Evolutionary conservation across 306 rosid genomes (phyloP).

Genomic region (Datisca glomerata): DNA sequence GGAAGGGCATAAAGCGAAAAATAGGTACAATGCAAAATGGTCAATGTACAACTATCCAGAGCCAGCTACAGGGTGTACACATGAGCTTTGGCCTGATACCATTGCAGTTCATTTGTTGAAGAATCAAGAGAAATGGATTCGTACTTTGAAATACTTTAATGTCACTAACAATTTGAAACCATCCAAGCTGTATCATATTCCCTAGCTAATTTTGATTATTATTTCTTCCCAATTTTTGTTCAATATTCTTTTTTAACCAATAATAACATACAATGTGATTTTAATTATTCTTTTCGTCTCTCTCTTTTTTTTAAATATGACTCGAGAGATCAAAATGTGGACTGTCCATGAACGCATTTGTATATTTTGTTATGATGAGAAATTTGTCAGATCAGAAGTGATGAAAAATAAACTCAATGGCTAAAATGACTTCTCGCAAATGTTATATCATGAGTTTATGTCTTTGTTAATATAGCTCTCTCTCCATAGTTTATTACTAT

Average conservation of each 20-base stretch:
- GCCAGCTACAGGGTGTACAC: conserved; percentile 63
- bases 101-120: conserved; percentile 91
- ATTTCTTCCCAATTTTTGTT: conserved; percentile 5
- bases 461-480: no score
- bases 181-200: conserved; percentile 69
- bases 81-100: conserved; percentile 70
- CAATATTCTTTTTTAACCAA: neutral
- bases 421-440: no score
- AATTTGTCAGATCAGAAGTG: no score
- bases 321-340: no score
- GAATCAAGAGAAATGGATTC: conserved; percentile 78
- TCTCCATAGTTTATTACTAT: no score
- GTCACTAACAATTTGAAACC: conserved; percentile 45
- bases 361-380: no score
- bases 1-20: conserved; percentile 40
- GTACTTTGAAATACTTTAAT: conserved; percentile 53
- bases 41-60: conserved; percentile 86
- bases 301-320: no score
- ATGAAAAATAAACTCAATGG: no score
- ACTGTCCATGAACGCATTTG: neutral
- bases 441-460: no score
- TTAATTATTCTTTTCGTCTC: neutral
- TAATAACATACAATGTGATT: no score
- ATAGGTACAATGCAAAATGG: conserved; percentile 88
- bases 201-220: conserved; percentile 15